Base-by-base conservation (phyloP, 73 alveolate species). In the Paramecium biaurelia region DNA sequence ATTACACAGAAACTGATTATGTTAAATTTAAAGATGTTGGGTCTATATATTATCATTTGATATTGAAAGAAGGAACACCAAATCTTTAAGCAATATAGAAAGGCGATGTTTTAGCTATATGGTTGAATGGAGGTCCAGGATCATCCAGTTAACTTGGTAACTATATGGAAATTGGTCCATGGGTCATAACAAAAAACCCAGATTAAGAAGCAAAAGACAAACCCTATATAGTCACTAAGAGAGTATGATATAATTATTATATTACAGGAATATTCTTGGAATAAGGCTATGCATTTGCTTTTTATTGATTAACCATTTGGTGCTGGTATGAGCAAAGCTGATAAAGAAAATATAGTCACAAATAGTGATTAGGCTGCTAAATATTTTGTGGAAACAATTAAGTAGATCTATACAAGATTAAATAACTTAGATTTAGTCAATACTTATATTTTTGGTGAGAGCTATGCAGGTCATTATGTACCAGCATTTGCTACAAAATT, bases 391-490 rank as follows among this genome's bases (percentile, higher is more conserved):
- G 47, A 79, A 20, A 30, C 56, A 32, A 9, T 79, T 9, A 79
- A 18, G 7, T 21, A 2, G 18, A 30, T 79, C 56, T 41, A 30
- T 24, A 10, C 20, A 42, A 41, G 56, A 24, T 18, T 37, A 2
- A 21, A 58, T 24, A 7, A 9, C 9, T 95, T 92, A 68, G 47
- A 79, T 35, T 89, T 85, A 6, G 92, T 94, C 53, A 89, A 74
- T 15, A 86, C 96, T 92, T 93, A 92, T 85, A 92, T 97, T n/a
- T 59, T 97, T 88, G 99, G 99, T 3, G 99, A 97, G 90, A 93
- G 97, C 67, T 97, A 96, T 92, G 98, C 98, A 76, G 99, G 99
- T 0, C 96, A 94, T 57, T 97, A 95, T 92, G 57, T 95, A 63
- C 99, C 94, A 8, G 85, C 97, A 18, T 76, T 93, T 43, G 79